Evolutionary conservation across 345 rosid genomes (phyloP), one percentile per base, ranked within the genome.

Genomic region (Gossypium raimondii): DNA sequence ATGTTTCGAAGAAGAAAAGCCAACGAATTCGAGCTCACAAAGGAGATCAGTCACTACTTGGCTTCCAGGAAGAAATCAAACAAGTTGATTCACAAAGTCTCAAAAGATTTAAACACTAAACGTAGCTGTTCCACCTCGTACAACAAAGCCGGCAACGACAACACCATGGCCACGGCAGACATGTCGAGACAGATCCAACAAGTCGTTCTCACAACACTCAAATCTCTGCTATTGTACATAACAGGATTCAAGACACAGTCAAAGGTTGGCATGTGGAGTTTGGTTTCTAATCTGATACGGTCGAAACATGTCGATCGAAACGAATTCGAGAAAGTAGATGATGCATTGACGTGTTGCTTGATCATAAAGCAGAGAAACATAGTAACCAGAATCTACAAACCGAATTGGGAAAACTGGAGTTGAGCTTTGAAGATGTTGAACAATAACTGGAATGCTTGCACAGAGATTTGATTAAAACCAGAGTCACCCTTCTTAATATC

Each of bases 61-160:
- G 60, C 73, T 20, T 74, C 69, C 11, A 65, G 85, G 72, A 83
- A 70, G 65, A 63, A 11, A 3, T 22, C 63, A 29, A 77, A 59
- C 45, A 77, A 75, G 55, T 50, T 56, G 16, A 25, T 78, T 67
- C 22, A 70, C 52, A 70, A 77, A 52, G 57, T 20, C 48, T 20
- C 74, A 24, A 75, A 58, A 34, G 69, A 43, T 14, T 34, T 9
- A 11, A 43, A 65, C 27, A 65, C 16, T n/a, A 43, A 41, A 18
- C 11, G 7, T 9, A 3, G 25, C 22, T 14, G 45, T 44, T 62
- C n/a, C 1, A 7, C 1, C 4, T 25, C 67, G 16, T 34, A 45
- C 50, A 38, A 34, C 18, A 65, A 43, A 65, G 48, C 41, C 41
- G 41, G 47, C 2, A 9, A 43, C 12, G 69, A 65, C 4, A n/a